Evolutionary conservation across 1,139 yeast genomes (phyloP), one percentile per base, ranked within the genome.

Genomic region (Geotrichum fermentans): DNA sequence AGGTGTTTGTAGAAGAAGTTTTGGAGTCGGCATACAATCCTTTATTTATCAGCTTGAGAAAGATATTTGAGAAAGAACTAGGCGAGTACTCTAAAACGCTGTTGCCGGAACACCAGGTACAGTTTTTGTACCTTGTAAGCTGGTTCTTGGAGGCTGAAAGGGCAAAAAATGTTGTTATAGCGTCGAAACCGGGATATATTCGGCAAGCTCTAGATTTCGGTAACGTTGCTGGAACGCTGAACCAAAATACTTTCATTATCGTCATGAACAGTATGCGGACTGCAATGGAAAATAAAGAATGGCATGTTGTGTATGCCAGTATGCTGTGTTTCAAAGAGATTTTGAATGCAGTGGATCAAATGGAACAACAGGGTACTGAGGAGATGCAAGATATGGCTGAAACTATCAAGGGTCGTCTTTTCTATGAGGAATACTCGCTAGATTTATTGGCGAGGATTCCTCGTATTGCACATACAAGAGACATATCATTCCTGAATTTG

Each of bases 1-100:
- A 70, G 5, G 56, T 58, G 6, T 83, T 83, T 57, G 75, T 79
- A 32, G 64, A 74, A 18, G 78, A 78, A 49, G 83, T 90, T 56
- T 68, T 79, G 4, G 89, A 87, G 46, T 84, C 89, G 14, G 80
- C 90, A 21, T 88, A 86, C 67, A 86, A 87, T 60, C 80, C 79
- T 28, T 65, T 89, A 35, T 71, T 85, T 39, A 71, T 71, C 34
- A 69, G 75, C 18, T 66, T 82, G 10, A 72, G 84, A 14, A 76
- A 75, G 55, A 65, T 73, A 8, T 73, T 72, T 61, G 85, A 72
- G 60, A 67, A 71, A 22, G 78, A 73, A 41, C 67, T 60, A 14
- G 60, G 64, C 18, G 59, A 63, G 18, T 45, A 38, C 28, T 38
- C 43, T 4, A 42, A 33, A 20, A 45, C 41, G 8, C 62, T 65